Percentiles rank a stretch among this genome's conserved stretches.
phyloP scores from a whole-genome alignment of 2,329 filamentous ascomycete species.

The Penicillium sp. region DNA sequence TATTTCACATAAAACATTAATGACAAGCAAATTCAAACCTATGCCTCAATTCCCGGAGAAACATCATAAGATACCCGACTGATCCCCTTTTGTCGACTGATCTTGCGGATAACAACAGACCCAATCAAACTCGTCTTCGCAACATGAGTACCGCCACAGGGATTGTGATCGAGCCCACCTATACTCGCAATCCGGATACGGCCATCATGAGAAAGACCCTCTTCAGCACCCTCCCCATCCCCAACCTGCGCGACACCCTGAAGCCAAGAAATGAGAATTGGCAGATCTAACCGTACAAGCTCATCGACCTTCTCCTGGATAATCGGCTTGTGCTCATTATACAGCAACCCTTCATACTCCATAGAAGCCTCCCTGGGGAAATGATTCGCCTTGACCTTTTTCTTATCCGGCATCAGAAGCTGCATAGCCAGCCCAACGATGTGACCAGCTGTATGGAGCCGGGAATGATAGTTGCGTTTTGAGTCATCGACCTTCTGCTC shows the following conservation, averaged over 20 bases:
- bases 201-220: conserved; percentile 11
- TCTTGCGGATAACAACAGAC: conserved; percentile 27
- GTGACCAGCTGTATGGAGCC: conserved; percentile 33
- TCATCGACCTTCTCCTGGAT: conserved; percentile 32
- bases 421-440: conserved; percentile 31
- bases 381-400: conserved; percentile 33
- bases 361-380: conserved; percentile 27
- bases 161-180: conserved; percentile 29
- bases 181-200: conserved; percentile 29
- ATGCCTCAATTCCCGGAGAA: conserved; percentile 5
- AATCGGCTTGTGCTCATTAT: conserved; percentile 28
- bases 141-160: conserved; percentile 34
- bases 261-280: conserved; percentile 26
- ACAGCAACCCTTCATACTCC: conserved; percentile 31
- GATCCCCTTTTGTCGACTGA: conserved; percentile 30
- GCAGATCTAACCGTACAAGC: conserved; percentile 21
- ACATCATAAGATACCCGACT: conserved; percentile 31
- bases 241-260: conserved; percentile 19
- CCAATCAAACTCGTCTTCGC: conserved; percentile 23
- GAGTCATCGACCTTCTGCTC: conserved; percentile 24
- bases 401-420: conserved; percentile 23
- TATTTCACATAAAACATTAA: neutral
- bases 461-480: conserved; percentile 30
- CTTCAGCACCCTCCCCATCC: conserved; percentile 14
- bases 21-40: neutral